Conservation (phyloP, 495 filamentous ascomycete species). For the Parachaetomium inaequale region DNA sequence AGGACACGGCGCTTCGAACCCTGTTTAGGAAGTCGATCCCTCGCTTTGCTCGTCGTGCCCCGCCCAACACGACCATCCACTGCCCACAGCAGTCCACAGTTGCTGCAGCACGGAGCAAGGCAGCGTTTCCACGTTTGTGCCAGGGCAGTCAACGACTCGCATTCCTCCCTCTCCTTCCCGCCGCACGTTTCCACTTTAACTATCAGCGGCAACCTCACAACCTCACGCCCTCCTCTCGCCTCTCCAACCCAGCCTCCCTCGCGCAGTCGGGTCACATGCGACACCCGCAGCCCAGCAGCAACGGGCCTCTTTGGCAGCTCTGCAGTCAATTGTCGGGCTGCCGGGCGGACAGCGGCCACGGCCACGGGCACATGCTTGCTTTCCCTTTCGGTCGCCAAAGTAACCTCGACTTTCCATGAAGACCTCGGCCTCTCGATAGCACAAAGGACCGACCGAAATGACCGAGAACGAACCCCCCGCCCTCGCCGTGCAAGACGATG, state of each 20-base stretch:
- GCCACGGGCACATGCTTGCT: slow-evolving; percentile 15
- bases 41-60: slow-evolving; percentile 16
- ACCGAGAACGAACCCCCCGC: slow-evolving; percentile 46
- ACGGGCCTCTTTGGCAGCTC: slow-evolving; percentile 21
- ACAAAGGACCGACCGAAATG: slow-evolving; percentile 24
- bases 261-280: slow-evolving; percentile 18
- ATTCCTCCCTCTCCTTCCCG: neutral
- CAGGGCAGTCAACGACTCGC: too few species aligned
- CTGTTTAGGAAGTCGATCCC: slow-evolving; percentile 24
- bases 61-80: slow-evolving; percentile 12
- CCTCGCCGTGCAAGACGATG: slow-evolving; percentile 34
- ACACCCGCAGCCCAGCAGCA: slow-evolving; percentile 11
- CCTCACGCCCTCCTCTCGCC: slow-evolving; percentile 6
- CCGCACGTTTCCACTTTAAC: slow-evolving; percentile 8
- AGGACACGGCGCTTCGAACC: slow-evolving; percentile 12
- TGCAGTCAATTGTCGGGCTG: slow-evolving; percentile 22
- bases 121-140: too few species aligned
- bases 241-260: slow-evolving; percentile 10
- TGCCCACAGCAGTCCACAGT: neutral
- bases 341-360: slow-evolving; percentile 10
- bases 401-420: slow-evolving; percentile 22
- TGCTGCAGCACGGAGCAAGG: too few species aligned
- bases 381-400: slow-evolving; percentile 13
- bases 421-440: slow-evolving; percentile 17
- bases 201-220: neutral